Base-by-base conservation (phyloP, 768 basidiomycete genomes). In the Tricholomella constricta region DNA sequence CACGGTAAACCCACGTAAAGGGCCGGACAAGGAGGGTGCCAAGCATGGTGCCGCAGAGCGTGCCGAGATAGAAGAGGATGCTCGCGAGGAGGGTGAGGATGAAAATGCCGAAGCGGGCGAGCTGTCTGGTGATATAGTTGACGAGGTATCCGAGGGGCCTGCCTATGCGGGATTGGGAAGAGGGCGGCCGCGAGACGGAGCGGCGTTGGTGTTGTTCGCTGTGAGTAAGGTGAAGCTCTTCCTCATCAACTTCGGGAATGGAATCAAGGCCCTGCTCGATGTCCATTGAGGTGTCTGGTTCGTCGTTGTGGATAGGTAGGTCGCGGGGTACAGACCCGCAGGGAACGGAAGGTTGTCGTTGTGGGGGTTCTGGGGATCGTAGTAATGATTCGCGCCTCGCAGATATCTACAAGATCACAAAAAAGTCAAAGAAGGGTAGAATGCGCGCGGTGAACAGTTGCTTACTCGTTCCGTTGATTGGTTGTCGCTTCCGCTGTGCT, bases 191-290 rank as follows among this genome's bases (percentile, higher is more conserved):
- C 22, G 69, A 69, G 43, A 65, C 66, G 53, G 71, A 66, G 49
- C 73, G 67, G 51, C 75, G 66, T 45, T 63, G 66, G 44, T 48
- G 46, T 54, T 59, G 65, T 51, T 53, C 62, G 59, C 49, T 62
- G 63, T 23, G 58, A 58, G 46, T 62, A 60, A 23, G 56, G 63
- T 45, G 69, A 54, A 44, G 62, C 62, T 51, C 69, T 25, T 70
- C 75, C 62, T 88, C 86, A 3, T 89, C 83, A 25, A 76, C 73
- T 72, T 90, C 89, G 5, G 79, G 74, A 60, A 90, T 87, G 7
- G 85, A 80, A 20, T 80, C 71, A 23, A 90, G 76, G 2, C 81
- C 78, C 57, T 78, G 74, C 52, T 82, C 81, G 26, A 76, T 68
- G 22, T 80, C 65, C 43, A 76, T 59, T 2, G 79, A 77, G 8